Conservation (phyloP, 2,329 filamentous ascomycete species). For the Colletotrichum spinosum region DNA sequence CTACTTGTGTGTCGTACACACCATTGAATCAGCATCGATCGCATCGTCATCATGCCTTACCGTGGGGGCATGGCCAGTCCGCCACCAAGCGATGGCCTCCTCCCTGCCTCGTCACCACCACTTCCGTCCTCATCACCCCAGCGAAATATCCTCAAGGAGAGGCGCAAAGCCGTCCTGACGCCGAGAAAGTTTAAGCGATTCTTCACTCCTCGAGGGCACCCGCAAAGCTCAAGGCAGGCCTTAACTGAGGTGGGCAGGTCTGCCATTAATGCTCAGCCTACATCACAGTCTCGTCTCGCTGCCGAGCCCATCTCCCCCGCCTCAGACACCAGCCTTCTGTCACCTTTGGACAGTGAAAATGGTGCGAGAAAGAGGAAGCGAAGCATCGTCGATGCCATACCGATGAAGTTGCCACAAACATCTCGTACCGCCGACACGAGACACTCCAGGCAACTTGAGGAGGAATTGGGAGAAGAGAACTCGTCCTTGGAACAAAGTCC, state of each 20-base stretch:
- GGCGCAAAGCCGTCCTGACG: slow-evolving; percentile 63
- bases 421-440: slow-evolving; percentile 21
- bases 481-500: slow-evolving; percentile 22
- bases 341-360: slow-evolving; percentile 29
- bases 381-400: slow-evolving; percentile 28
- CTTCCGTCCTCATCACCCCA: slow-evolving; percentile 42
- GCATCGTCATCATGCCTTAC: slow-evolving; percentile 26
- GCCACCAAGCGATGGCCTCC: slow-evolving; percentile 38
- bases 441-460: slow-evolving; percentile 13
- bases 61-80: slow-evolving; percentile 38
- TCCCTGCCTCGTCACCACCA: slow-evolving; percentile 38
- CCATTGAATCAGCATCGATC: neutral
- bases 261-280: slow-evolving; percentile 47
- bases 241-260: slow-evolving; percentile 55
- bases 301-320: slow-evolving; percentile 26
- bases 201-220: slow-evolving; percentile 62
- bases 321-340: slow-evolving; percentile 17
- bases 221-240: slow-evolving; percentile 51
- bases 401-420: slow-evolving; percentile 32
- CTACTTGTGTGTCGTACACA: neutral
- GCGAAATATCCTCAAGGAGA: slow-evolving; percentile 53
- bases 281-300: slow-evolving; percentile 22
- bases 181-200: slow-evolving; percentile 65
- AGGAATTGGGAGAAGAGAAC: slow-evolving; percentile 27
- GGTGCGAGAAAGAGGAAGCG: slow-evolving; percentile 38